A percentile compares a stretch with the other conserved stretches of the same genome.
These are phyloP conservation scores for Mucor mucedo DNA, from an alignment of 371 early-diverging fungal species.

Conservation along the genomic window DNA sequence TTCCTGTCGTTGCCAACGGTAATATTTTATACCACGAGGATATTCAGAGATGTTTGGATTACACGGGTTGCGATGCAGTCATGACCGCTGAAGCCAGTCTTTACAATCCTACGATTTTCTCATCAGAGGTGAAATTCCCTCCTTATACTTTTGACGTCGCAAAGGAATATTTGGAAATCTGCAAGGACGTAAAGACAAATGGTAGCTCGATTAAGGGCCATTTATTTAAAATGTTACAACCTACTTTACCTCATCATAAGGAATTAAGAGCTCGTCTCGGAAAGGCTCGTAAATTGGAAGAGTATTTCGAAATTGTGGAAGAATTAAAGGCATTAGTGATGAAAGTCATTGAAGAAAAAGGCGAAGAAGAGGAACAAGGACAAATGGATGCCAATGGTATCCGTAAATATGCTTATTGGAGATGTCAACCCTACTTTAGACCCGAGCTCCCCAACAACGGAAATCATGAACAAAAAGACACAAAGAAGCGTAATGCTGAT, in stretches of 20 bases:
- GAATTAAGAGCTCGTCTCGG: constrained; percentile 81
- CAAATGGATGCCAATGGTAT: constrained; percentile 64
- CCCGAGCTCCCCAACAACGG: constrained; percentile 51
- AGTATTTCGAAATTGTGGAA: constrained; percentile 57
- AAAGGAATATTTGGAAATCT: constrained; percentile 87
- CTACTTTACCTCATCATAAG: constrained; percentile 78
- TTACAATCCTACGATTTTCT: constrained; percentile 87
- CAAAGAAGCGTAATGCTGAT: constrained; percentile 20
- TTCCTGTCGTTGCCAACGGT: constrained; percentile 99
- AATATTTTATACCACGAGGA: constrained; percentile 95
- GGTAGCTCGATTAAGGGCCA: constrained; percentile 80
- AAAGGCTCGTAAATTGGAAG: constrained; percentile 63
- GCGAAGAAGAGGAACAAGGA: constrained; percentile 38
- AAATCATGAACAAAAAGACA: constrained; percentile 21
- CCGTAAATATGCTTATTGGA: constrained; percentile 75
- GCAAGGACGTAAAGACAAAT: constrained; percentile 59
- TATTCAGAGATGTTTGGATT: constrained; percentile 84
- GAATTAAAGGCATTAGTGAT: constrained; percentile 68
- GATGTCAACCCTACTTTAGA: constrained; percentile 75
- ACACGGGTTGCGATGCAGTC: constrained; percentile 94
- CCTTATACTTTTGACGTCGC: constrained; percentile 80
- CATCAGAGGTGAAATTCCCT: constrained; percentile 55
- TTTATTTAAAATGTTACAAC: constrained; percentile 92
- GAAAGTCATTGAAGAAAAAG: constrained; percentile 38
- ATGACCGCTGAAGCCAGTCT: constrained; percentile 96